These are phyloP conservation scores for Fusarium subglutinans DNA, from an alignment of 2,329 filamentous ascomycete species.

Conservation along the genomic window DNA sequence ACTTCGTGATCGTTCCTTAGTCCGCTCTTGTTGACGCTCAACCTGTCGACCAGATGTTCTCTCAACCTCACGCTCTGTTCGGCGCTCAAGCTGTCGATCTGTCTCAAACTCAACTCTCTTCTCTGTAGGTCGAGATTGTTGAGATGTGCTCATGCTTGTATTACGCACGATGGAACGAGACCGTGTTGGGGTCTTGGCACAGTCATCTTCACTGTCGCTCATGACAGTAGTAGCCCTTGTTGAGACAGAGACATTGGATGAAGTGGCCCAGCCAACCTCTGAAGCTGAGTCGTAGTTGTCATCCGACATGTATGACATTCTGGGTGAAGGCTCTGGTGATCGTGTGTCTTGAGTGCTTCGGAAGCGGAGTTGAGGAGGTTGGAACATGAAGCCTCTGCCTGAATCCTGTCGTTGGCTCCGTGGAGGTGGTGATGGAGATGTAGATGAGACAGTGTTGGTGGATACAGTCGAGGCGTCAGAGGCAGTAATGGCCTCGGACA, in stretches of 20 bases:
- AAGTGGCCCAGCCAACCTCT: slow-evolving; percentile 34
- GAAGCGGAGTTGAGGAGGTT: slow-evolving; percentile 40
- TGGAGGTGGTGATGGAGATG: slow-evolving; percentile 5
- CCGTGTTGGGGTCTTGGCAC: slow-evolving; percentile 32
- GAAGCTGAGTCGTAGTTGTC: slow-evolving; percentile 41
- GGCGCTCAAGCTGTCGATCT: slow-evolving; percentile 28
- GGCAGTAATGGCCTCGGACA: slow-evolving; percentile 36
- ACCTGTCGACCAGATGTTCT: slow-evolving; percentile 14
- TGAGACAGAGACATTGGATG: slow-evolving; percentile 35
- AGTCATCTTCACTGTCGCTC: slow-evolving; percentile 38
- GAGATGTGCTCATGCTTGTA: slow-evolving; percentile 19
- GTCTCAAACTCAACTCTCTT: slow-evolving; percentile 26
- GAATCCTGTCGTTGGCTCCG: slow-evolving; percentile 14
- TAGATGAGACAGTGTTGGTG: slow-evolving; percentile 5
- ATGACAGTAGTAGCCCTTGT: slow-evolving; percentile 38
- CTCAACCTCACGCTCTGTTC: slow-evolving; percentile 8
- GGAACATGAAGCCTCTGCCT: slow-evolving; percentile 33
- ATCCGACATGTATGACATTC: slow-evolving; percentile 36
- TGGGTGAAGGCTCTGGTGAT: slow-evolving; percentile 37
- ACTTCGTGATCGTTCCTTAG: slow-evolving; percentile 37
- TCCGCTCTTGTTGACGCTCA: slow-evolving; percentile 31
- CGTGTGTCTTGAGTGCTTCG: slow-evolving; percentile 31
- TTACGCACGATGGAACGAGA: slow-evolving; percentile 33
- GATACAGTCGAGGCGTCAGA: slow-evolving; percentile 14
- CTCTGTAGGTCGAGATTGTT: slow-evolving; percentile 32